Evolutionary conservation across 23 red algal species (phyloP).

Genomic region (Pyropia yezoensis): DNA sequence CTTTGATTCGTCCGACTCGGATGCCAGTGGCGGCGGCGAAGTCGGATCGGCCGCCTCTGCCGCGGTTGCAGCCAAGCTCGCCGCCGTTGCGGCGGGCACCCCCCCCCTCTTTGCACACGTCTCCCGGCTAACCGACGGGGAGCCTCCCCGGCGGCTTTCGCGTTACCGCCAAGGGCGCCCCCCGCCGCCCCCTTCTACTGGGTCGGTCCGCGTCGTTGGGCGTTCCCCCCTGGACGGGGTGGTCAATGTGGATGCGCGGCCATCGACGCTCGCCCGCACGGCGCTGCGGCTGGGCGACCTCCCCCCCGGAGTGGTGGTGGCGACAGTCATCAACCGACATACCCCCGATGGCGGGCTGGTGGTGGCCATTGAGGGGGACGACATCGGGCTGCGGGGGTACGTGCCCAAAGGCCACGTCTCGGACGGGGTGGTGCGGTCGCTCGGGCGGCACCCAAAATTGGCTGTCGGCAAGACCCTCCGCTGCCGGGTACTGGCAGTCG

Average conservation of each 20-base stretch:
- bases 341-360: slow-evolving; percentile 19
- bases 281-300: slow-evolving; percentile 49
- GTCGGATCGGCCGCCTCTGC: background rate
- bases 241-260: slow-evolving; percentile 56
- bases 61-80: background rate
- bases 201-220: slow-evolving; percentile 22
- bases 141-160: slow-evolving; percentile 23
- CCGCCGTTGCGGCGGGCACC: background rate
- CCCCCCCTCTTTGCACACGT: slow-evolving; percentile 48
- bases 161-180: slow-evolving; percentile 21
- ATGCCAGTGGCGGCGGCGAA: background rate
- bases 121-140: slow-evolving; percentile 32
- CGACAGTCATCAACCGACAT: slow-evolving; percentile 19
- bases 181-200: slow-evolving; percentile 8
- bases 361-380: slow-evolving; percentile 48
- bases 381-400: background rate
- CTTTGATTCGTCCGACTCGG: background rate
- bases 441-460: too few species aligned
- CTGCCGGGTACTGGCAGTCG: too few species aligned
- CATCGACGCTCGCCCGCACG: slow-evolving; percentile 30
- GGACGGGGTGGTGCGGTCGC: too few species aligned
- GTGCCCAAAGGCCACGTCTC: too few species aligned
- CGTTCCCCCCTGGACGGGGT: slow-evolving; percentile 29
- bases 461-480: too few species aligned
- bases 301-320: slow-evolving; percentile 15